Evolutionary conservation across 2,329 filamentous ascomycete genomes (phyloP).

Genomic region (Phoma herbarum): DNA sequence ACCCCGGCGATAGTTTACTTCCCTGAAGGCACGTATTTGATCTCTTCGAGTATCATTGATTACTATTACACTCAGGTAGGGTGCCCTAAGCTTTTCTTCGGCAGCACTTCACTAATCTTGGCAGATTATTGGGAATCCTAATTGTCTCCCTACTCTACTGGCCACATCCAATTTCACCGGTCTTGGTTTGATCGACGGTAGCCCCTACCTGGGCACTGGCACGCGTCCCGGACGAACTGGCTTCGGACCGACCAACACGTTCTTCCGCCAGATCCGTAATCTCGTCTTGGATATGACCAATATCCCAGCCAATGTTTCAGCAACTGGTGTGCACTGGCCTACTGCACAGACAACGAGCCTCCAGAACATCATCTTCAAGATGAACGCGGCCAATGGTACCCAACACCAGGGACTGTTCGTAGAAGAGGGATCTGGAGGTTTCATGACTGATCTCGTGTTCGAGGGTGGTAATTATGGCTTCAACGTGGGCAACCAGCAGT

Average conservation of each 20-base stretch:
- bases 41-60: slow-evolving; percentile 66
- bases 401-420: slow-evolving; percentile 58
- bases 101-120: slow-evolving; percentile 10
- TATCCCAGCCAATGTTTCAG: slow-evolving; percentile 56
- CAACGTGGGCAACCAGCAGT: slow-evolving; percentile 59
- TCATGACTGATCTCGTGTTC: slow-evolving; percentile 58
- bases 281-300: slow-evolving; percentile 68
- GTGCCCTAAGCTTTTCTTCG: neutral
- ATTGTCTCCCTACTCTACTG: slow-evolving; percentile 63
- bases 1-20: slow-evolving; percentile 67
- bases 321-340: slow-evolving; percentile 58
- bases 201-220: slow-evolving; percentile 57
- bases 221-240: slow-evolving; percentile 45
- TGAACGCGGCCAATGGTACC: slow-evolving; percentile 56
- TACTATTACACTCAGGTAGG: slow-evolving; percentile 68
- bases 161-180: slow-evolving; percentile 63
- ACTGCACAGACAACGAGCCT: slow-evolving; percentile 57
- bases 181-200: slow-evolving; percentile 66
- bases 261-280: slow-evolving; percentile 72
- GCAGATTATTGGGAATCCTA: slow-evolving; percentile 66
- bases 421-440: slow-evolving; percentile 56
- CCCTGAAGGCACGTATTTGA: slow-evolving; percentile 66
- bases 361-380: slow-evolving; percentile 57
- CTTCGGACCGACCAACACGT: slow-evolving; percentile 66
- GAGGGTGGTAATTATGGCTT: slow-evolving; percentile 54